Base-by-base conservation (phyloP, 1,284 basidiomycete species). In the Pascua sp. region DNA sequence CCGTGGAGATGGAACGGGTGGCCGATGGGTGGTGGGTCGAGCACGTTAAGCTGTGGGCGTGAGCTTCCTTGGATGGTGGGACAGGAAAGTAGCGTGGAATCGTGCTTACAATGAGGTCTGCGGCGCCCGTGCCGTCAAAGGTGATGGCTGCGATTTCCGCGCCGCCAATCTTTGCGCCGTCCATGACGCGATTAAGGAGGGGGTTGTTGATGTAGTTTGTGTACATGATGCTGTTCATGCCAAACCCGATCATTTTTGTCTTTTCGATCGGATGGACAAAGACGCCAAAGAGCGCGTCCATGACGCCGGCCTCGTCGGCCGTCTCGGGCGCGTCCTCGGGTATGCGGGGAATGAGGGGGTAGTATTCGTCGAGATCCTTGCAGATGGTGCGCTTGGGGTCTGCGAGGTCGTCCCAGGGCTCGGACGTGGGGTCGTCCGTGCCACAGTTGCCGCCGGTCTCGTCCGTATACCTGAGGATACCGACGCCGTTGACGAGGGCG, bases 1-100 rank as follows among this genome's bases (percentile, higher is more conserved):
- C 61, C 64, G 58, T 71, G 71, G 17, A 72, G 53, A 55, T 74
- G 72, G 56, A 67, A 72, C 1, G 77, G 77, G 57, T 78, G 77
- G 39, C 68, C 68, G 12, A 72, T 62, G 36, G 18, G n/a, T 2
- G 5, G 37, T 0, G 46, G 48, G 51, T 74, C 73, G 7, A 69
- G 43, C 60, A 77, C 77, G 63, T 75, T 75, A 55, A 79, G 24
- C 24, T 32, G n/a, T n/a, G 24, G 3, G 24, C 7, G 48, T 49
- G 7, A 49, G 48, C 24, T 10, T 7, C 3, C 24, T 4, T 32
- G 24, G 7, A 32, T 32, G 38, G 40, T 18, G 13, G 9, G 37
- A 17, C n/a, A n/a, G n/a, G 24, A 32, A 7, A 32, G 17, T 5
- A 32, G 24, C 7, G 24, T 32, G 3, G 24, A 24, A n/a, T n/a